Evolutionary conservation across 1,139 yeast species (phyloP).

Genomic region (Pichia cactophila): DNA sequence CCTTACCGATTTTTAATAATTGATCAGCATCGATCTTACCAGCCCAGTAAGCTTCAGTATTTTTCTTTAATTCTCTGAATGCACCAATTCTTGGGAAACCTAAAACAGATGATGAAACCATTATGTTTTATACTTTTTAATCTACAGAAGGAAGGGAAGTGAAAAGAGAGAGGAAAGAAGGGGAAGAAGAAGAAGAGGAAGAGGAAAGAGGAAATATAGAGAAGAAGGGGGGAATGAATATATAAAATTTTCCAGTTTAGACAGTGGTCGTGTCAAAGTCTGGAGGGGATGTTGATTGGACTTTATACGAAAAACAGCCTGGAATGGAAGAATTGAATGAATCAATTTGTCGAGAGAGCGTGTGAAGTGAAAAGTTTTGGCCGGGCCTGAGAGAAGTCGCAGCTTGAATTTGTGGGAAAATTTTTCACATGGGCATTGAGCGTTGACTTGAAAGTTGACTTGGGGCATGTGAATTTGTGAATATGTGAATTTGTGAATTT

Average conservation of each 20-base stretch:
- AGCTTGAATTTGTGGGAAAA: too few relatives aligned
- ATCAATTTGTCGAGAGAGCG: too few relatives aligned
- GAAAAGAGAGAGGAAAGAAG: background rate
- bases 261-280: background rate
- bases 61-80: conserved; percentile 97
- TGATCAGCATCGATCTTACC: conserved; percentile 88
- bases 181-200: background rate
- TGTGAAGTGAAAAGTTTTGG: too few relatives aligned
- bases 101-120: conserved; percentile 94
- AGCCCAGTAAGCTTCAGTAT: conserved; percentile 97
- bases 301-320: background rate
- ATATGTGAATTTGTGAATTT: background rate
- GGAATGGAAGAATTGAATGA: too few relatives aligned
- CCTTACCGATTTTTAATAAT: conserved; percentile 86
- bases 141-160: background rate
- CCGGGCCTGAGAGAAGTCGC: too few relatives aligned
- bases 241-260: background rate
- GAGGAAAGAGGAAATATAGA: background rate
- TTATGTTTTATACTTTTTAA: conserved; percentile 27
- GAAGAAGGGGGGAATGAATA: background rate
- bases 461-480: too few relatives aligned
- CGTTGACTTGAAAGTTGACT: too few relatives aligned
- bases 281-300: background rate
- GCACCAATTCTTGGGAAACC: conserved; percentile 99
- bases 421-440: too few relatives aligned